These are phyloP conservation scores for Leccinum discolor DNA, from an alignment of 1,284 basidiomycete genomes.

Conservation along the genomic window DNA sequence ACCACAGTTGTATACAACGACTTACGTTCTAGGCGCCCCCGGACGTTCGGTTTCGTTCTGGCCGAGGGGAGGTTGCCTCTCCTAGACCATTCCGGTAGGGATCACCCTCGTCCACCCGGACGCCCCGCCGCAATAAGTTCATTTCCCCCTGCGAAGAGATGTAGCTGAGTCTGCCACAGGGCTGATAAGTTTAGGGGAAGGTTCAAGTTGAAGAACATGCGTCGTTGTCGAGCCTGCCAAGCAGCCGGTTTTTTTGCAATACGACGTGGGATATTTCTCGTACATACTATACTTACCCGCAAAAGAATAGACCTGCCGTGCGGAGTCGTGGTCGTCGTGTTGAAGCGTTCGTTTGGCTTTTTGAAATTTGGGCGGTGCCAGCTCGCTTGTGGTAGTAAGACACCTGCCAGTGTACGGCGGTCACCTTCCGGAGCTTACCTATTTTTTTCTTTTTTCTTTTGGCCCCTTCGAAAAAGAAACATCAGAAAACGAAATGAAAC, in stretches of 20 bases:
- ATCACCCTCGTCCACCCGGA: neutral
- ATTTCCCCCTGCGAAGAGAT: neutral
- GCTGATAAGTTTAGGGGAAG: neutral
- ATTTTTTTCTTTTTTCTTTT: neutral
- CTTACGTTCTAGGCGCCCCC: neutral
- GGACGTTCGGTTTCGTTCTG: neutral
- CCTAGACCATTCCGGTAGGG: neutral
- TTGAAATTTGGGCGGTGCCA: neutral
- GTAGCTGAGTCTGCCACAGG: neutral
- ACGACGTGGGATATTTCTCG: neutral
- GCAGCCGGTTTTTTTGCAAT: neutral
- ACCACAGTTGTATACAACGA: neutral
- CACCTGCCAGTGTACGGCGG: neutral
- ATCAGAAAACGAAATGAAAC: conserved; percentile 8
- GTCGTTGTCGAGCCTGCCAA: neutral
- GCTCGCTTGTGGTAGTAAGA: neutral
- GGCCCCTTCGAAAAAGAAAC: neutral
- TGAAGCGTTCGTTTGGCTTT: neutral
- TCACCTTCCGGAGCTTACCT: neutral
- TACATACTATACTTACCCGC: neutral
- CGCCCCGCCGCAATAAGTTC: neutral
- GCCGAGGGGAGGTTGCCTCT: neutral
- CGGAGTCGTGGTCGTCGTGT: no score
- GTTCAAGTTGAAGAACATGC: neutral
- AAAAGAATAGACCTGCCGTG: neutral